These are phyloP conservation scores for Conticribra weissflogii DNA, from an alignment of 108 stramenopile genomes.

Conservation along the genomic window DNA sequence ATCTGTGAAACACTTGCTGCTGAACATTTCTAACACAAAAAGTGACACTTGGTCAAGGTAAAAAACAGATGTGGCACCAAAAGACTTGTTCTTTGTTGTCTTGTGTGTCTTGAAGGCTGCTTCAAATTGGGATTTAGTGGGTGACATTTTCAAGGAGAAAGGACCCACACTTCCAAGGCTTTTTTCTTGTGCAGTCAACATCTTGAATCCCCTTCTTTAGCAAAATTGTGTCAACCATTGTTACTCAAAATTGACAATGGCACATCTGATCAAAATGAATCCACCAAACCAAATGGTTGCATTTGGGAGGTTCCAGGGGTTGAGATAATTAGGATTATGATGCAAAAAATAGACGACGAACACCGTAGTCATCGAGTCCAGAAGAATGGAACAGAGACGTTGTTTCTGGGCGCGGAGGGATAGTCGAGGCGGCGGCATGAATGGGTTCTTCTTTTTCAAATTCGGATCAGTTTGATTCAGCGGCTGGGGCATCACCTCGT, in stretches of 20 bases:
- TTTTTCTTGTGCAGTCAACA: neutral
- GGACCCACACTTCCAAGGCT: slow-evolving; percentile 10
- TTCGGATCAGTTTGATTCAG: too few species aligned
- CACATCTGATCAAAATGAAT: slow-evolving; percentile 54
- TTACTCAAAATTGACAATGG: slow-evolving; percentile 68
- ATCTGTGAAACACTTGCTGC: too few species aligned
- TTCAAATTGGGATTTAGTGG: too few species aligned
- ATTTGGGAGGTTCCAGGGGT: slow-evolving; percentile 61
- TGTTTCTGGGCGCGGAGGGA: slow-evolving; percentile 38
- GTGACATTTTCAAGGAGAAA: too few species aligned
- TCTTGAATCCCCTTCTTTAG: too few species aligned
- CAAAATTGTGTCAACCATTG: too few species aligned
- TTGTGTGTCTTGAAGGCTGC: too few species aligned
- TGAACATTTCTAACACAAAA: too few species aligned
- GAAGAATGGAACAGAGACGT: slow-evolving; percentile 36
- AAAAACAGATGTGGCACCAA: too few species aligned
- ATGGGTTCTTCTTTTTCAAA: neutral
- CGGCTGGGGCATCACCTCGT: too few species aligned
- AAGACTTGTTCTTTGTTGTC: too few species aligned
- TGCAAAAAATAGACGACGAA: slow-evolving; percentile 47
- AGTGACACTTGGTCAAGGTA: too few species aligned
- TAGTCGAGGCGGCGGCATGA: slow-evolving; percentile 1
- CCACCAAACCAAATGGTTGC: slow-evolving; percentile 52
- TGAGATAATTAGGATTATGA: slow-evolving; percentile 56
- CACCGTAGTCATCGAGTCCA: slow-evolving; percentile 51